Conservation (phyloP, 2,329 filamentous ascomycete genomes). For the Scorias spongiosa region DNA sequence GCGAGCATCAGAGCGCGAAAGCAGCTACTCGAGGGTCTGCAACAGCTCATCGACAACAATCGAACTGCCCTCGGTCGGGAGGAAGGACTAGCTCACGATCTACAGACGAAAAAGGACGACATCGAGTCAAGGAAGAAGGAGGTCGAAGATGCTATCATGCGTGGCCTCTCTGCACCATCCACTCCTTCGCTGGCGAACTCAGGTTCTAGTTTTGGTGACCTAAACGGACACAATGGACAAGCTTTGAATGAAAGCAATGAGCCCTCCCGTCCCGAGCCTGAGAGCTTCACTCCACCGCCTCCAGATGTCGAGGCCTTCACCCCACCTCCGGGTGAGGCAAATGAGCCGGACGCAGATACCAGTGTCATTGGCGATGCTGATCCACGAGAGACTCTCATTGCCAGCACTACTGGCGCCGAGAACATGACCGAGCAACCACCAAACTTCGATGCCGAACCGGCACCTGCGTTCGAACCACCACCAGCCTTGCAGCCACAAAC, state of each 20-base stretch:
- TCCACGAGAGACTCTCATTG: slow-evolving; percentile 8
- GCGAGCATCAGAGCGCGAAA: slow-evolving; percentile 78
- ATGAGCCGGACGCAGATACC: slow-evolving; percentile 2
- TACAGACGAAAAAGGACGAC: slow-evolving; percentile 51
- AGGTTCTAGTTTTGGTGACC: slow-evolving; percentile 4
- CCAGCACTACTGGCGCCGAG: slow-evolving; percentile 27
- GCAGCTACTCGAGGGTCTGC: slow-evolving; percentile 61
- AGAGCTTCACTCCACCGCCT: slow-evolving; percentile 45
- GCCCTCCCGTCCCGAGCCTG: slow-evolving; percentile 23
- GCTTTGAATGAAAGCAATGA: slow-evolving; percentile 4
- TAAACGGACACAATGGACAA: slow-evolving; percentile 5
- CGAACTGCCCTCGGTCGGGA: slow-evolving; percentile 55
- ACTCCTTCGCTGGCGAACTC: slow-evolving; percentile 28
- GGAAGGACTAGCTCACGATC: slow-evolving; percentile 45
- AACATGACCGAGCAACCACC: slow-evolving; percentile 14
- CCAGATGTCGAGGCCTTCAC: slow-evolving; percentile 79
- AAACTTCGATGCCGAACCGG: slow-evolving; percentile 12
- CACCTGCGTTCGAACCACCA: slow-evolving; percentile 15
- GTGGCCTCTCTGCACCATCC: slow-evolving; percentile 53
- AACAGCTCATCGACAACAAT: slow-evolving; percentile 66
- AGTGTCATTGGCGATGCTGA: slow-evolving; percentile 3
- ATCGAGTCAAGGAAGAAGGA: slow-evolving; percentile 74
- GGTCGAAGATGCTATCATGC: slow-evolving; percentile 84
- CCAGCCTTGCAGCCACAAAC: slow-evolving; percentile 6
- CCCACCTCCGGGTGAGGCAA: slow-evolving; percentile 37